These are phyloP conservation scores for Breynia disticha DNA, from an alignment of 441 rosid species.

Conservation along the genomic window DNA sequence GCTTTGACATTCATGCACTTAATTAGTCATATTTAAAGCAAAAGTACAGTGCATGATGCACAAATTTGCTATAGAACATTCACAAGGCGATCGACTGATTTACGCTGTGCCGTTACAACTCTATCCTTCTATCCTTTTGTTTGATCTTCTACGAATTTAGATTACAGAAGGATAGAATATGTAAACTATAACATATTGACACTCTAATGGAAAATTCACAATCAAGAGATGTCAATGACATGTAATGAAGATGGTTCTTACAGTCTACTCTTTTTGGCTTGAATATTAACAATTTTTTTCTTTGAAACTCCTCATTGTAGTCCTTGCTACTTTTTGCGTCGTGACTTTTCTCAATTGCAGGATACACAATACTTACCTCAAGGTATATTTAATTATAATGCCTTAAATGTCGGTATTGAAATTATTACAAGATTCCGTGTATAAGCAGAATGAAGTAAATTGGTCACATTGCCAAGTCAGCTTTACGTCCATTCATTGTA, in stretches of 20 bases:
- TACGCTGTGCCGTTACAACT: background rate
- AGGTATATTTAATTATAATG: no score
- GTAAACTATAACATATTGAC: no score
- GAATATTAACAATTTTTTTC: background rate
- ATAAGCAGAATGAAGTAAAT: no score
- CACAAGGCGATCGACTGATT: background rate
- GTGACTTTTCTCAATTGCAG: no score
- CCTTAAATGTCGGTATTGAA: no score
- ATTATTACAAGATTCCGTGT: no score
- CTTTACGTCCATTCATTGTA: background rate
- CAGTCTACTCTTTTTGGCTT: background rate
- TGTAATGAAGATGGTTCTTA: background rate
- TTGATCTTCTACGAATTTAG: no score
- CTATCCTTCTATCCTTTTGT: no score
- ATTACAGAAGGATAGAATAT: no score
- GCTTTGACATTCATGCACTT: background rate
- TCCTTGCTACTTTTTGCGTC: no score
- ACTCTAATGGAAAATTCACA: background rate
- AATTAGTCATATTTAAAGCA: background rate
- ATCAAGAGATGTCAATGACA: background rate
- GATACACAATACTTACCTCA: no score
- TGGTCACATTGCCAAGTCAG: no score
- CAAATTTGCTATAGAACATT: background rate
- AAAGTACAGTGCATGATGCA: background rate
- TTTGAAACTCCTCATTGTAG: background rate